Evolutionary conservation across 2,329 filamentous ascomycete genomes (phyloP).

Genomic region (Xylaria sp.): DNA sequence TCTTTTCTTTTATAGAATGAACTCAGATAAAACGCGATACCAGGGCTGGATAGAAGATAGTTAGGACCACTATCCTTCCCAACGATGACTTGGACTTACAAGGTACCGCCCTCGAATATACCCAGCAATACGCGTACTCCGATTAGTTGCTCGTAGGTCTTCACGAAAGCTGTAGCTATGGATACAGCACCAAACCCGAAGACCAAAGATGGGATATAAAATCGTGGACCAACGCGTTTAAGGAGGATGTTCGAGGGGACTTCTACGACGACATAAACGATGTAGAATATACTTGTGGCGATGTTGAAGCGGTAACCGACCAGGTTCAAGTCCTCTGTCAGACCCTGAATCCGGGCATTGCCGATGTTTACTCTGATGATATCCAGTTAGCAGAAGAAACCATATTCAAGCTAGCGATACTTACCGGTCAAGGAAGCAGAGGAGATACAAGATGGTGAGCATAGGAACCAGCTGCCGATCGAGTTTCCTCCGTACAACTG

Average conservation of each 20-base stretch:
- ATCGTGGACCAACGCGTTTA: slow-evolving; percentile 63
- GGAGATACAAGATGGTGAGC: slow-evolving; percentile 63
- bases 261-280: slow-evolving; percentile 65
- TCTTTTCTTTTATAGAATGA: slow-evolving; percentile 67
- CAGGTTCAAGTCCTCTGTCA: slow-evolving; percentile 60
- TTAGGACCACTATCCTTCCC: slow-evolving; percentile 1
- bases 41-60: slow-evolving; percentile 50
- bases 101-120: slow-evolving; percentile 66
- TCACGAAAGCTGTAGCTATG: slow-evolving; percentile 64
- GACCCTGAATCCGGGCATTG: slow-evolving; percentile 66
- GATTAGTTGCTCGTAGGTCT: slow-evolving; percentile 58
- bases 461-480: slow-evolving; percentile 63
- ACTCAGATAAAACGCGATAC: slow-evolving; percentile 65
- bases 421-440: slow-evolving; percentile 59
- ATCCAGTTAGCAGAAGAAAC: slow-evolving; percentile 37
- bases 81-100: slow-evolving; percentile 45
- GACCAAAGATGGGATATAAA: slow-evolving; percentile 64
- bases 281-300: slow-evolving; percentile 68
- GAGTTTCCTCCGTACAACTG: slow-evolving; percentile 59
- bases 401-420: background rate
- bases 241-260: slow-evolving; percentile 66
- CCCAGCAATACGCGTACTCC: slow-evolving; percentile 61
- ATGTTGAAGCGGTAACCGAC: slow-evolving; percentile 64
- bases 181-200: slow-evolving; percentile 66
- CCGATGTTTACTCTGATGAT: slow-evolving; percentile 56